Evolutionary conservation across 106 monocot genomes (phyloP), one percentile per base, ranked within the genome.

Genomic region (Platanthera guangdongensis): DNA sequence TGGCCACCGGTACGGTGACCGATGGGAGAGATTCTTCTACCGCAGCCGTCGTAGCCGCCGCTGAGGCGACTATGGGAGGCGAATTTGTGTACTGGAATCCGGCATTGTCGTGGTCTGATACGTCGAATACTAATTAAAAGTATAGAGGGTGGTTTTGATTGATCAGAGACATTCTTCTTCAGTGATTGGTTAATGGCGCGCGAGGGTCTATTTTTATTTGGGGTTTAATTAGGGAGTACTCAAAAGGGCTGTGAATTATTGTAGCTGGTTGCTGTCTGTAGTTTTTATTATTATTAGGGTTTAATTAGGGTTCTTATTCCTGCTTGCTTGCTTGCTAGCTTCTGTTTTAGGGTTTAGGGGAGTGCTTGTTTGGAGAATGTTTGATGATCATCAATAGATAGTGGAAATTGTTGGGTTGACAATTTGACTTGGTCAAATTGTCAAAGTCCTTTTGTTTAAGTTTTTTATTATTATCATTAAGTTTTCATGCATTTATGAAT

Each of bases 51-150:
- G 10, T 22, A 67, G 76, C 19, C 71, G 57, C 7, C 28, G 18
- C 74, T 75, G 71, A 72, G 15, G 16, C 52, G 49, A 52, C 22
- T 64, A 48, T 46, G 39, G 68, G 74, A 48, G 78, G 83, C 13
- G 89, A 89, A 28, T 78, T 89, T 6, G 82, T 76, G 1, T 80
- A 78, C 71, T 86, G 86, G 86, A 83, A 83, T 65, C 75, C 80
- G 70, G 67, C 74, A 2, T 62, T 74, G 28, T 25, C 55, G n/a
- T 86, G 79, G 84, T 75, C 85, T 47, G 83, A 85, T 80, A 50
- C 81, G 30, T 70, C 83, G 1, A 73, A 67, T 25, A 50, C 51
- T 12, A 72, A 51, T 51, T 72, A 72, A 71, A 8, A 46, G 3
- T 64, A 55, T 3, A 14, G 4, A 18, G 15, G 39, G 8, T 70